Evolutionary conservation across 257 asterid species (phyloP).

Genomic region (Nicotiana tabacum): DNA sequence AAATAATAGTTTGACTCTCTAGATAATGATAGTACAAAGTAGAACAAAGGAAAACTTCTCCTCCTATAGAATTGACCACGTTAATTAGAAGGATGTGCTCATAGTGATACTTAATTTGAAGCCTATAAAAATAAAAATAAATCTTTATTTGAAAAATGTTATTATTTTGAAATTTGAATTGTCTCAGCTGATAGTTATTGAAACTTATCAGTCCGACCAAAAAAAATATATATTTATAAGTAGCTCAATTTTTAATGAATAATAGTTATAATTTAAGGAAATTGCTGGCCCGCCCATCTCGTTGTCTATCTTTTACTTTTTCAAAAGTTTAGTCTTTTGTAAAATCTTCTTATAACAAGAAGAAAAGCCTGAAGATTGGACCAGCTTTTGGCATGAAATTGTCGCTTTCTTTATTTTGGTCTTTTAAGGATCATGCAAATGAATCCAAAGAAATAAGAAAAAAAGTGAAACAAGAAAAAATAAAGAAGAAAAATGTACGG

Average conservation of each 20-base stretch:
- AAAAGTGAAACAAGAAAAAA: background rate
- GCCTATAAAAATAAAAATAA: no score
- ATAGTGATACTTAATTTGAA: no score
- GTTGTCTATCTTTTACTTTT: background rate
- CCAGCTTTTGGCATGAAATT: background rate
- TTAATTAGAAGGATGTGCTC: no score
- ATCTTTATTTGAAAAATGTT: no score
- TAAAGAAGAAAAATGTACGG: background rate
- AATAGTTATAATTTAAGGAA: background rate
- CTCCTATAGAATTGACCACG: no score
- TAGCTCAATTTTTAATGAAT: background rate
- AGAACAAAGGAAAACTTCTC: no score
- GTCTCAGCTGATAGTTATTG: no score
- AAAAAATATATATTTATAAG: no score
- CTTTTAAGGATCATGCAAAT: conserved; percentile 9
- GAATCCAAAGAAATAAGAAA: background rate
- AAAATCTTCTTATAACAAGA: background rate
- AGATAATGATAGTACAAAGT: no score
- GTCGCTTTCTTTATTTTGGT: background rate
- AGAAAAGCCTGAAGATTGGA: background rate
- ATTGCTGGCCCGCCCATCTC: background rate
- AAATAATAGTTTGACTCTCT: no score
- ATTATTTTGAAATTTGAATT: no score
- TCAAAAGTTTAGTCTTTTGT: background rate
- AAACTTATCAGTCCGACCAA: no score